Base-by-base conservation (phyloP, 805 yeast species). In the Saturnispora sanitii region DNA sequence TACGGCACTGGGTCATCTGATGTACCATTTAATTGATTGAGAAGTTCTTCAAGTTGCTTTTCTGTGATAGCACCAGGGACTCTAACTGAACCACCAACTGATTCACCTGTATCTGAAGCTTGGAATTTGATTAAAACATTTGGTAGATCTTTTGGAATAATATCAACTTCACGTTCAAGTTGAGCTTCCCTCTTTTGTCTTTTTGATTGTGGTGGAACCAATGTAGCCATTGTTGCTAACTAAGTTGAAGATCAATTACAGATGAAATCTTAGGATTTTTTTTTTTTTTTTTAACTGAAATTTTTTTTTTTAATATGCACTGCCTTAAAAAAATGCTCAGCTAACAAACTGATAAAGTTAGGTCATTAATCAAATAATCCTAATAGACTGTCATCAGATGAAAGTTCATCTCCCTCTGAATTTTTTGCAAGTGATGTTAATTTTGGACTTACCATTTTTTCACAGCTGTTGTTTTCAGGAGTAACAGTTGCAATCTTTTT, bases 201-300 rank as follows among this genome's bases (percentile, higher is more conserved):
- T 60, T 92, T 90, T 1, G 95, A 81, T 17, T 84, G 94, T 31
- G 96, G 97, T 20, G 98, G 98, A 35, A 92, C 61, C 33, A 85
- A 68, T 1, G 97, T 92, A 38, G 97, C 92, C 97, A 90, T 88
- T 30, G 12, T 45, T 12, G 20, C 30, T 15, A 16, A 17, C 29
- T 33, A 23, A 11, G 17, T n/a, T 15, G 27, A 33, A 15, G n/a
- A 33, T 33, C 21, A 13, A 21, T n/a, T n/a, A n/a, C n/a, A 33
- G 35, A 19, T 33, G 31, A 12, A 23, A 7, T 28, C 26, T 11
- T 28, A 20, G 8, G 18, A 30, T 3, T 22, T 23, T 23, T n/a
- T 4, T 12, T 13, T 36, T 25, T 17, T 36, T 26, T 27, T 27
- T 19, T n/a, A 37, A 15, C 27, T 30, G 26, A 30, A 37, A 28